Evolutionary conservation across 2,329 filamentous ascomycete genomes (phyloP).

Genomic region (Aphanocladium album): DNA sequence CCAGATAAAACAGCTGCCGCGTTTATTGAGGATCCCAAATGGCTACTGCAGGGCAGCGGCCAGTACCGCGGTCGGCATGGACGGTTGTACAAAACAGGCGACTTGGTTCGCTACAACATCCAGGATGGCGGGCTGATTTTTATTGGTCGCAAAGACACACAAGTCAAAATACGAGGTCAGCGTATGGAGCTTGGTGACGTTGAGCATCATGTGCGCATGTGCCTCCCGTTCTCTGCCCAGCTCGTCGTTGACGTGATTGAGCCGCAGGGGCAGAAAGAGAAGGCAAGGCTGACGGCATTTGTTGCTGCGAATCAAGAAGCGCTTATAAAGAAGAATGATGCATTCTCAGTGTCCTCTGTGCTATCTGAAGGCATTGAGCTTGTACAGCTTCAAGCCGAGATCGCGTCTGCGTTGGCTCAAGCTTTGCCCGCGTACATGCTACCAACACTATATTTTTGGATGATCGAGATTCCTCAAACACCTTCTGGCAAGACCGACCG

Average conservation of each 20-base stretch:
- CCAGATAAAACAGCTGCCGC: constrained; percentile 24
- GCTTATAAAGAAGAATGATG: background rate
- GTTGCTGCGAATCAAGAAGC: background rate
- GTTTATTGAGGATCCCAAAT: constrained; percentile 23
- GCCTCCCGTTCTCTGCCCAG: background rate
- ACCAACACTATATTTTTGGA: background rate
- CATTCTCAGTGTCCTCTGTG: background rate
- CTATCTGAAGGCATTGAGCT: background rate
- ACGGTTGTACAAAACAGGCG: constrained; percentile 4
- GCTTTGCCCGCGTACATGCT: background rate
- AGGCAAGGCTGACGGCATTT: background rate
- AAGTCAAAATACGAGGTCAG: constrained; percentile 56
- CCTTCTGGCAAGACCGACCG: background rate
- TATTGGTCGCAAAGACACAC: constrained; percentile 45
- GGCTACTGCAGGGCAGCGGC: constrained; percentile 13
- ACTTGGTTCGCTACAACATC: constrained; percentile 8
- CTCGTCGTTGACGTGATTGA: background rate
- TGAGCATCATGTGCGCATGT: constrained; percentile 14
- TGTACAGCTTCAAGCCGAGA: background rate
- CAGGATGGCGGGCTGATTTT: background rate
- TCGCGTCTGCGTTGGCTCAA: background rate
- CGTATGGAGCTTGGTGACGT: constrained; percentile 44
- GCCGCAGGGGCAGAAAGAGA: background rate
- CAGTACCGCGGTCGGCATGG: background rate
- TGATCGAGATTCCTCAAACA: background rate